Percentiles rank a stretch among this genome's conserved stretches.
These are phyloP conservation scores for Populus tremula DNA, from an alignment of 345 rosid genomes.

Conservation along the genomic window DNA sequence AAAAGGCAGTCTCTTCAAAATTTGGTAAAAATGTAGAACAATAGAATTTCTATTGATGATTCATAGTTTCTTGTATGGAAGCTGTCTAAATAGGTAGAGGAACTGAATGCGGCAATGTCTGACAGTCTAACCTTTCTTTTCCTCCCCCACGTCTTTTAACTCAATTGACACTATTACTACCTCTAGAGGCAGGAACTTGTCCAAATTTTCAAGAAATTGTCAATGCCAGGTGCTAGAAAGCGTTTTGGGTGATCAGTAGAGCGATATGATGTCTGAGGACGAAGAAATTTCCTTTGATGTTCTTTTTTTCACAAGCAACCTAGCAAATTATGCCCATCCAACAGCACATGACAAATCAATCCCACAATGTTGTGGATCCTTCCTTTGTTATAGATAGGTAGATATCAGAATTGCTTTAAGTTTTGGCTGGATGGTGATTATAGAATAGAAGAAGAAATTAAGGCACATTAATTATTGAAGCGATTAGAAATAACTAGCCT, in stretches of 20 bases:
- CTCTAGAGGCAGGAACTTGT: neutral
- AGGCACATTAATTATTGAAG: neutral
- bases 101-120: neutral
- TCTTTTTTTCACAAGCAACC: neutral
- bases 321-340: neutral
- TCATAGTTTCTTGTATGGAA: neutral
- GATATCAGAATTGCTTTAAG: neutral
- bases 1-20: neutral
- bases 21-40: neutral
- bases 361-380: neutral
- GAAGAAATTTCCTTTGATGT: neutral
- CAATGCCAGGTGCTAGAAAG: neutral
- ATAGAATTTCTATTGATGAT: neutral
- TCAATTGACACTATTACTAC: neutral
- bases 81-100: neutral
- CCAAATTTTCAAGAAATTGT: neutral
- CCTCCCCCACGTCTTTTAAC: neutral
- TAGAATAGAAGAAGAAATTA: neutral
- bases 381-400: neutral
- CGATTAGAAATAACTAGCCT: neutral
- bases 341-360: neutral
- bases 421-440: neutral
- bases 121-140: neutral
- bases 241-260: neutral
- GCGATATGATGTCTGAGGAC: neutral